Conservation (phyloP, 2,329 filamentous ascomycete species). For the Cyanodermella asteris region DNA sequence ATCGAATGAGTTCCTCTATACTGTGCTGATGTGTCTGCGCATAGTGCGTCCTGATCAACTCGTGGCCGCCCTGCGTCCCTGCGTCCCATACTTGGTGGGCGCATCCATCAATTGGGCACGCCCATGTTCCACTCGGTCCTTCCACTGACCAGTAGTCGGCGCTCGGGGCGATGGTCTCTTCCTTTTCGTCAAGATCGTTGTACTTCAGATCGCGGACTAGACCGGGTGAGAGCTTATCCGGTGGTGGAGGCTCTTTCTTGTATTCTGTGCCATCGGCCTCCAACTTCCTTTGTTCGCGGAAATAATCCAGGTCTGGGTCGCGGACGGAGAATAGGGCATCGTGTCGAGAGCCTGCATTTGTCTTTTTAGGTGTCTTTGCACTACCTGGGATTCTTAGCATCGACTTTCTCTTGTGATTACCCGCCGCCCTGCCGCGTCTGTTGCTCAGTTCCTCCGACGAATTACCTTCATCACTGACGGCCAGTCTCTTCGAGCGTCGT, state of each 20-base stretch:
- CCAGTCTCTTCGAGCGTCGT: neutral
- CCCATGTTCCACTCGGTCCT: constrained; percentile 8
- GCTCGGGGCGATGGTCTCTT: too few species aligned
- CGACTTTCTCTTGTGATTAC: constrained; percentile 9
- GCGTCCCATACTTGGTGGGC: constrained; percentile 6
- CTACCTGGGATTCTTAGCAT: too few species aligned
- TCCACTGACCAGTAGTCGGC: too few species aligned
- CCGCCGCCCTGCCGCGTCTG: constrained; percentile 4
- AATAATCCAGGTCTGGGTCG: constrained; percentile 2
- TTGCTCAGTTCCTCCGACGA: constrained; percentile 7
- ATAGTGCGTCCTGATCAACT: constrained; percentile 6
- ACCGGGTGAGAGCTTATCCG: constrained; percentile 4
- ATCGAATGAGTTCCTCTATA: too few species aligned
- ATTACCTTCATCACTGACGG: constrained; percentile 1
- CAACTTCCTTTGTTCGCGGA: constrained; percentile 2
- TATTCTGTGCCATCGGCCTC: constrained; percentile 1
- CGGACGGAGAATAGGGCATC: constrained; percentile 5
- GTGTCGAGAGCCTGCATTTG: too few species aligned
- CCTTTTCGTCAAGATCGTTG: too few species aligned
- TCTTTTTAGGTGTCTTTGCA: too few species aligned
- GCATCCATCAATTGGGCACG: constrained; percentile 7
- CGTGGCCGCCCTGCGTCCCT: constrained; percentile 3
- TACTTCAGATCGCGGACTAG: constrained; percentile 5
- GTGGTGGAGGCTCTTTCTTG: neutral
- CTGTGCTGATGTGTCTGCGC: too few species aligned